A percentile compares a stretch with the other conserved stretches of the same genome.
Evolutionary conservation across 371 early-diverging fungal genomes (phyloP).

Genomic region (Nematocida sp.): DNA sequence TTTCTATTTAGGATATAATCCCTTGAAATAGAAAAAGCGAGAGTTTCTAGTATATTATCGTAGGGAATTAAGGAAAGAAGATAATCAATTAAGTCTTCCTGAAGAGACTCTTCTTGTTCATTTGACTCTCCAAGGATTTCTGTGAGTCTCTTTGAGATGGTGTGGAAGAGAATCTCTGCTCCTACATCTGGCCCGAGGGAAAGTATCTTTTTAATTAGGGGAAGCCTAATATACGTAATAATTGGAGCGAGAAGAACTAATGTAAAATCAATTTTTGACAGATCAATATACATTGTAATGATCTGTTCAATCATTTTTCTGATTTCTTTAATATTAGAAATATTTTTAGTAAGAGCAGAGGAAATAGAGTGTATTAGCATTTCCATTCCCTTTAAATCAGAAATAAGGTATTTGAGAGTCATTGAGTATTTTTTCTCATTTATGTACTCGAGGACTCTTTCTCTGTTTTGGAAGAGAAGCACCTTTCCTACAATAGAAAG

Average conservation of each 20-base stretch:
- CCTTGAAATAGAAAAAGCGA: conserved; percentile 25
- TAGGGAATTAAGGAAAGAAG: conserved; percentile 34
- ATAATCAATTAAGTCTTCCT: conserved; percentile 2
- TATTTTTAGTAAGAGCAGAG: background rate
- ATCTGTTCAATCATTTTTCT: conserved; percentile 11
- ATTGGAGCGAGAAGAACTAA: conserved; percentile 34
- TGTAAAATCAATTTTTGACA: conserved; percentile 39
- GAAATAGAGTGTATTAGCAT: conserved; percentile 2
- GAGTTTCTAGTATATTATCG: conserved; percentile 32
- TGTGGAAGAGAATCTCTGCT: conserved; percentile 13
- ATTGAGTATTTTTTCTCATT: conserved; percentile 10
- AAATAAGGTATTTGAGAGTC: conserved; percentile 39
- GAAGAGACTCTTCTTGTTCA: background rate
- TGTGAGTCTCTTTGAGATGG: background rate
- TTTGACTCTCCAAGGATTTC: background rate
- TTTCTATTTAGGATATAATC: conserved; percentile 14
- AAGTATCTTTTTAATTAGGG: background rate
- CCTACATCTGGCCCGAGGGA: conserved; percentile 12
- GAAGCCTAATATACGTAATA: background rate
- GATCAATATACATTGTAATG: conserved; percentile 17
- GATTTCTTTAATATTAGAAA: background rate
- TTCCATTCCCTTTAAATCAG: conserved; percentile 25
- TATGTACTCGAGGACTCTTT: conserved; percentile 35
- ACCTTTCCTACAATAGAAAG: conserved; percentile 11
- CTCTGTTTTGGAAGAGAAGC: conserved; percentile 12